These are phyloP conservation scores for Pneumocystis oryctolagi DNA, from an alignment of 1,139 yeast genomes.

Conservation along the genomic window DNA sequence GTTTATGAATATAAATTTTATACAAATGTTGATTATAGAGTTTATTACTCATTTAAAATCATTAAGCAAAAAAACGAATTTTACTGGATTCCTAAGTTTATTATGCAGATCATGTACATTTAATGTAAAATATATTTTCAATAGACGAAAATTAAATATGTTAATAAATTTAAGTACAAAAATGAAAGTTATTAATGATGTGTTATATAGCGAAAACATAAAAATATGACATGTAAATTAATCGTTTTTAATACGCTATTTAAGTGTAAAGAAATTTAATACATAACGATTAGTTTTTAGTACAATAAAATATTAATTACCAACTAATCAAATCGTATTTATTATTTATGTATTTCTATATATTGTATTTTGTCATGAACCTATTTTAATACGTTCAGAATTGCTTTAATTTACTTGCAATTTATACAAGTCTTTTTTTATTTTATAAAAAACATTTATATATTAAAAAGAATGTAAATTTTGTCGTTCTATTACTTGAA, in stretches of 20 bases:
- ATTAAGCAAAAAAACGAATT: neutral
- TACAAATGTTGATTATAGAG: neutral
- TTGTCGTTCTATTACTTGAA: neutral
- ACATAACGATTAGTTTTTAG: too few species aligned
- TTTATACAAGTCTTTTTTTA: neutral
- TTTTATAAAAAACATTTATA: neutral
- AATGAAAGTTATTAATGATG: neutral
- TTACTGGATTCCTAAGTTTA: neutral
- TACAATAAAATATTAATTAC: too few species aligned
- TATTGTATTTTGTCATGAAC: neutral
- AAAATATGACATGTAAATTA: too few species aligned
- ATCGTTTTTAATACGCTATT: too few species aligned
- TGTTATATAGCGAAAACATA: neutral
- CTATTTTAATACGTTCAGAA: neutral
- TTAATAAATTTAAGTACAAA: neutral
- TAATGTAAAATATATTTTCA: neutral
- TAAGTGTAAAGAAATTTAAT: too few species aligned
- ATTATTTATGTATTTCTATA: neutral
- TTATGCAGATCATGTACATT: neutral
- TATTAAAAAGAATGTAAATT: neutral
- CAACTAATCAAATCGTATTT: neutral
- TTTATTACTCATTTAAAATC: neutral
- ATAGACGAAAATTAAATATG: neutral
- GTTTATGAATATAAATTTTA: neutral
- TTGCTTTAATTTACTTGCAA: neutral